These are phyloP conservation scores for Jacaranda copaia DNA, from an alignment of 257 asterid species.

Conservation along the genomic window DNA sequence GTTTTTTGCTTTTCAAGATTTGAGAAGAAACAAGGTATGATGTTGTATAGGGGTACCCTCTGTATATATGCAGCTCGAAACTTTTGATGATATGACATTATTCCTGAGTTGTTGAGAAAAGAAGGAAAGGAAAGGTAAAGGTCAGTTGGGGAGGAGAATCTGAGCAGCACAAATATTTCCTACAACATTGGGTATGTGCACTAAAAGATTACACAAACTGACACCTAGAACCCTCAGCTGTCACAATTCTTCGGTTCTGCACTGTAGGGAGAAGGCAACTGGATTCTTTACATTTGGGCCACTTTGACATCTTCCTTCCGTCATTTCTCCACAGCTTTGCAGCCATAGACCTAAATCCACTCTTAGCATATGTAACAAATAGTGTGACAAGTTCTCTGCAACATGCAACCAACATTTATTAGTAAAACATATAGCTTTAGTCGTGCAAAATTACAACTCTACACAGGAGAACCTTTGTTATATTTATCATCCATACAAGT, in stretches of 20 bases:
- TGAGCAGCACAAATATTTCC: too few relatives aligned
- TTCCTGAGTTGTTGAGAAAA: too few relatives aligned
- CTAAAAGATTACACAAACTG: conserved; percentile 53
- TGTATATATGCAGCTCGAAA: too few relatives aligned
- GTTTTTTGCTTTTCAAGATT: too few relatives aligned
- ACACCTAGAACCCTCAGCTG: conserved; percentile 53
- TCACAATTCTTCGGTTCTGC: conserved; percentile 64
- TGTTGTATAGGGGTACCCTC: too few relatives aligned
- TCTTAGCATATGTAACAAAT: conserved; percentile 63
- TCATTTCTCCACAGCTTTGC: conserved; percentile 80
- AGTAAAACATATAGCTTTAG: conserved; percentile 17
- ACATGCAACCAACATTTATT: conserved; percentile 24
- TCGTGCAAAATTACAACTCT: neutral
- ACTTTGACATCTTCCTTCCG: conserved; percentile 62
- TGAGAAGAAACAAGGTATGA: too few relatives aligned
- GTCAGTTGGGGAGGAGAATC: too few relatives aligned
- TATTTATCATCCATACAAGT: neutral
- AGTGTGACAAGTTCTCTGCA: conserved; percentile 80
- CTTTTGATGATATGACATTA: too few relatives aligned
- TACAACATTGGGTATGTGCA: neutral
- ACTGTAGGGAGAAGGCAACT: conserved; percentile 73
- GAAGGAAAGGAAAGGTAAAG: too few relatives aligned
- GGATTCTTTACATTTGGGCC: conserved; percentile 78
- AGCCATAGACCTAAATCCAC: conserved; percentile 63
- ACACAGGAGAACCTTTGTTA: neutral